Conservation (phyloP, 768 basidiomycete genomes). For the Psilocybe tampanensis region DNA sequence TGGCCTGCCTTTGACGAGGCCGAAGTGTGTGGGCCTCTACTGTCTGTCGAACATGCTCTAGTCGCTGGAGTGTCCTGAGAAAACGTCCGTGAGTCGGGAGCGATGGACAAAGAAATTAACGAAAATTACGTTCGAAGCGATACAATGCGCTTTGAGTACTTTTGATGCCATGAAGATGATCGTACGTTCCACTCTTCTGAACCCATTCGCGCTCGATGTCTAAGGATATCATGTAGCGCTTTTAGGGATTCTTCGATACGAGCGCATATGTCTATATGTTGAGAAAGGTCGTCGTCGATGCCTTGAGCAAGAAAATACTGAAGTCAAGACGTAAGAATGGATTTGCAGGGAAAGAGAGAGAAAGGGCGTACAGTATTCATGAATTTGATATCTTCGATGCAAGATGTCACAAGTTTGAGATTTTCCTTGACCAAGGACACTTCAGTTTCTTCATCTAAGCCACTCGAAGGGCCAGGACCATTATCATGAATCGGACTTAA, state of each 20-base stretch:
- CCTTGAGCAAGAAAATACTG: constrained; percentile 29
- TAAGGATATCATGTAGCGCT: constrained; percentile 25
- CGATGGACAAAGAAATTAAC: constrained; percentile 1
- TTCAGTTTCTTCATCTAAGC: constrained; percentile 23
- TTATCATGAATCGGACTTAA: constrained; percentile 4
- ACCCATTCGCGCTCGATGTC: constrained; percentile 26
- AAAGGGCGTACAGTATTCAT: constrained; percentile 28
- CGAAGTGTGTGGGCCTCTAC: constrained; percentile 28
- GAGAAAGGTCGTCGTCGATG: constrained; percentile 19
- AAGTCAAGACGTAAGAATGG: neutral
- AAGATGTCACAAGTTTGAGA: constrained; percentile 21
- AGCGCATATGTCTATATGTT: constrained; percentile 31
- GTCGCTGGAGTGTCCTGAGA: constrained; percentile 32
- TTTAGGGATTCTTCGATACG: constrained; percentile 29
- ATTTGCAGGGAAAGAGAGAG: constrained; percentile 1
- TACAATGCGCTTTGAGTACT: constrained; percentile 31
- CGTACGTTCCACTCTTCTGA: constrained; percentile 35
- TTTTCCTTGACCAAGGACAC: constrained; percentile 28
- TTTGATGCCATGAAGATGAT: constrained; percentile 33
- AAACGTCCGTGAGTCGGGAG: constrained; percentile 5
- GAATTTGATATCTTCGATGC: constrained; percentile 27
- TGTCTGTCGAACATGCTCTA: constrained; percentile 27
- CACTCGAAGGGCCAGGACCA: constrained; percentile 7
- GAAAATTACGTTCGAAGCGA: constrained; percentile 34
- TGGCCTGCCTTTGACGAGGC: constrained; percentile 27